Evolutionary conservation across 306 rosid genomes (phyloP).

Genomic region (Calophaca sinica): DNA sequence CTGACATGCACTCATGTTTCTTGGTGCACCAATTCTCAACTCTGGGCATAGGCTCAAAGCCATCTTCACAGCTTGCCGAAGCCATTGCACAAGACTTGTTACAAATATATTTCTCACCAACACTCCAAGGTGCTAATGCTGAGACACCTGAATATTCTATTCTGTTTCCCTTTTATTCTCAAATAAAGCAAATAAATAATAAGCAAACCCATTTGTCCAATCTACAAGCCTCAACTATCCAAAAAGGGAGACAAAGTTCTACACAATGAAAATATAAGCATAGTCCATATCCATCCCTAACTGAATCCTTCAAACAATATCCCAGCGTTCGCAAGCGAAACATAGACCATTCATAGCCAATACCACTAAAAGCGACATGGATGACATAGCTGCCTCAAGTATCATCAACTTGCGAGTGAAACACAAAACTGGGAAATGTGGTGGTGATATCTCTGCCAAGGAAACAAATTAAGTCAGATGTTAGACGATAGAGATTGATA

Average conservation of each 20-base stretch:
- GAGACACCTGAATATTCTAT: slow-evolving; percentile 41
- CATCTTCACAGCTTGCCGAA: slow-evolving; percentile 41
- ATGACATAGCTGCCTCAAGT: slow-evolving; percentile 51
- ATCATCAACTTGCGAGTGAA: slow-evolving; percentile 81
- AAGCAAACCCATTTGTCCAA: slow-evolving; percentile 51
- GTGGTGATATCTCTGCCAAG: slow-evolving; percentile 79
- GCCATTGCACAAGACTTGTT: slow-evolving; percentile 32
- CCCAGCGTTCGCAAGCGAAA: slow-evolving; percentile 42
- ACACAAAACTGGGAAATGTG: slow-evolving; percentile 83
- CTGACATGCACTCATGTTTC: slow-evolving; percentile 17
- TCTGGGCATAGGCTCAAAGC: slow-evolving; percentile 20
- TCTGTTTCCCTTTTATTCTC: slow-evolving; percentile 45
- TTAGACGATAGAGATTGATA: slow-evolving; percentile 6
- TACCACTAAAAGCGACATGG: slow-evolving; percentile 43
- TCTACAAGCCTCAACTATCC: slow-evolving; percentile 45
- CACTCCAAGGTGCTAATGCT: slow-evolving; percentile 36
- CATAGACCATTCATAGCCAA: slow-evolving; percentile 38
- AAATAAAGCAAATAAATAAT: slow-evolving; percentile 48
- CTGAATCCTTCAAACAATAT: slow-evolving; percentile 41
- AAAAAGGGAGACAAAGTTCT: slow-evolving; percentile 41
- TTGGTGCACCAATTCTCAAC: slow-evolving; percentile 32
- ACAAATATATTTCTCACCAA: slow-evolving; percentile 37
- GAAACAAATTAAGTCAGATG: slow-evolving; percentile 33
- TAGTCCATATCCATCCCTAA: slow-evolving; percentile 40
- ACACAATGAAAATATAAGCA: slow-evolving; percentile 40